Conservation (phyloP, 371 early-diverging fungal species). For the Lichtheimia hyalospora region DNA sequence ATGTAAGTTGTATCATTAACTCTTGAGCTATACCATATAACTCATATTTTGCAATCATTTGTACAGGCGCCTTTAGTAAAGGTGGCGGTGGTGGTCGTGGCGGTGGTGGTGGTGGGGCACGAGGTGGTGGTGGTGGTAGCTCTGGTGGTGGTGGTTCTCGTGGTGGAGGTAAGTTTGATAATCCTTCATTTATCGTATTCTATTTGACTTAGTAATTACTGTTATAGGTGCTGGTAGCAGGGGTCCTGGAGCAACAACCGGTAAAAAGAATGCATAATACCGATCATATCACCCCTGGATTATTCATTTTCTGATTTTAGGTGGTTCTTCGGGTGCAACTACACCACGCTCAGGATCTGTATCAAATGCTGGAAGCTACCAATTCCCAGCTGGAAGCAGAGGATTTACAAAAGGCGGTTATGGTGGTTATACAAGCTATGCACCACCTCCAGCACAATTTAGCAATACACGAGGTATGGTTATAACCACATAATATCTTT, state of each 20-base stretch:
- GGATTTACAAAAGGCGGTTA: slow-evolving; percentile 36
- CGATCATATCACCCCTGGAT: background rate
- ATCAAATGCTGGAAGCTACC: slow-evolving; percentile 16
- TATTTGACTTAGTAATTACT: background rate
- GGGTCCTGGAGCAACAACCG: slow-evolving; percentile 11
- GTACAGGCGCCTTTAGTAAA: slow-evolving; percentile 15
- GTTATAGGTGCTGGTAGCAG: slow-evolving; percentile 11
- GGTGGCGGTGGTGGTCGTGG: slow-evolving; percentile 27
- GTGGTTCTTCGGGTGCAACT: slow-evolving; percentile 1
- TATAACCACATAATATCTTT: background rate
- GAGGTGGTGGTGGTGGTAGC: slow-evolving; percentile 15
- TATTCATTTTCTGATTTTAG: slow-evolving; percentile 6
- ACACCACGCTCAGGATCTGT: slow-evolving; percentile 19
- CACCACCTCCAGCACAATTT: slow-evolving; percentile 19
- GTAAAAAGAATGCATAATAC: background rate
- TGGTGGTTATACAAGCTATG: slow-evolving; percentile 22
- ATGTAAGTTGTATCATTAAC: no score
- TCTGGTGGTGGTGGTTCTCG: slow-evolving; percentile 12
- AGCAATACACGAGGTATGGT: slow-evolving; percentile 29
- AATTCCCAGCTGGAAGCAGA: slow-evolving; percentile 17
- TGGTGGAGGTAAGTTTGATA: slow-evolving; percentile 13
- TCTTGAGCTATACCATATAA: no score
- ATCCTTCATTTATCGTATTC: background rate
- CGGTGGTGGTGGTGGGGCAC: slow-evolving; percentile 25
- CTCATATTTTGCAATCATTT: background rate